These are phyloP conservation scores for Alectoria sarmentosa DNA, from an alignment of 495 filamentous ascomycete species.

Conservation along the genomic window DNA sequence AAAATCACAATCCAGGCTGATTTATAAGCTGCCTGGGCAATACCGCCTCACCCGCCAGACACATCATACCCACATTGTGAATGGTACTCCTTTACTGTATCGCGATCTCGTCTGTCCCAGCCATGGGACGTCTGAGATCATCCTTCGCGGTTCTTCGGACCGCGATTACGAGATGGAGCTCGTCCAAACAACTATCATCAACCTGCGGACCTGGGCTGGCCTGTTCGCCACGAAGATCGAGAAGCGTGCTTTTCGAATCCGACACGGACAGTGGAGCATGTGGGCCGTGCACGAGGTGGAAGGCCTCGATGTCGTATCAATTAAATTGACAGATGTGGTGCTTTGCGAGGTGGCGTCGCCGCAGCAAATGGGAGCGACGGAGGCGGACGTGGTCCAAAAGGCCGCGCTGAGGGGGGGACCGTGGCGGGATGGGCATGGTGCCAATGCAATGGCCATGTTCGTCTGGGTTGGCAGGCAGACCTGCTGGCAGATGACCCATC, in stretches of 20 bases:
- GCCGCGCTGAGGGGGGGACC: neutral
- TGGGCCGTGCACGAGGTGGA: neutral
- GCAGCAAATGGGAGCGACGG: neutral
- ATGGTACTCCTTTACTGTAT: neutral
- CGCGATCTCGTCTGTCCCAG: neutral
- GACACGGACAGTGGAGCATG: neutral
- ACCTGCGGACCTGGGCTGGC: neutral
- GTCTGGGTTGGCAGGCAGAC: neutral
- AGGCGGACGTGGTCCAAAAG: neutral
- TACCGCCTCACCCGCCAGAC: neutral
- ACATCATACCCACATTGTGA: neutral
- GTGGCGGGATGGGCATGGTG: neutral
- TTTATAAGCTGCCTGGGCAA: too few species aligned
- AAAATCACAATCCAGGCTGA: too few species aligned
- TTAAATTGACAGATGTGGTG: neutral
- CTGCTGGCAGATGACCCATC: neutral
- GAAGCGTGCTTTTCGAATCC: neutral
- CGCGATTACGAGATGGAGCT: neutral
- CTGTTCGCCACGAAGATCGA: neutral
- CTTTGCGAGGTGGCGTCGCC: neutral
- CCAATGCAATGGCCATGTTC: neutral
- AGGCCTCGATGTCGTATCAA: neutral
- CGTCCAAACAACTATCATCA: neutral
- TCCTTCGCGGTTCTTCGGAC: neutral
- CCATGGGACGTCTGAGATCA: neutral